Evolutionary conservation across 306 rosid species (phyloP), one percentile per base, ranked within the genome.

Genomic region (Alnus glutinosa): DNA sequence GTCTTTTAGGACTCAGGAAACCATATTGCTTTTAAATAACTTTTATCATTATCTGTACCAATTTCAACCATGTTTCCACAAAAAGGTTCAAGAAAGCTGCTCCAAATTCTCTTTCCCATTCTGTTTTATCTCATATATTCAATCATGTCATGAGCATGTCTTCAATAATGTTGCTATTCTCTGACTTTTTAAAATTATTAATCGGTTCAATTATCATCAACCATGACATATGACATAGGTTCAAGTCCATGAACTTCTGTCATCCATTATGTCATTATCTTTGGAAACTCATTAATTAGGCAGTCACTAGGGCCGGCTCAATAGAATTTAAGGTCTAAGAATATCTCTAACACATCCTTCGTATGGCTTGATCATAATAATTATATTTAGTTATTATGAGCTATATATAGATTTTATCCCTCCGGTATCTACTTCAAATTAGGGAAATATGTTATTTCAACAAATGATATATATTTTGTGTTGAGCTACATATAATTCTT

Each of bases 221-320:
- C 12, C 32, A 67, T 18, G 51, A 9, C 51, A 11, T 67, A 67
- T 18, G 51, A n/a, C 51, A 11, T 67, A 3, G 1, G 13, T 28
- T 4, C 66, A 9, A 42, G 42, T 72, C 76, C 13, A 50, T 34
- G 70, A 63, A 14, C 2, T 28, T 76, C 28, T 58, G 55, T 74
- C 76, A 58, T 57, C 67, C 54, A 55, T 44, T 44, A 51, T 36
- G 75, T 82, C 78, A 73, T 77, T 71, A 48, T 36, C 72, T 76
- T 30, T 2, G 7, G 55, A 39, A 74, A 70, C 54, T 59, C 70
- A 10, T 49, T 5, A 48, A 48, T 34, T 30, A 75, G 2, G n/a
- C 9, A 15, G 4, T 13, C n/a, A 14, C 28, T 23, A 23, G 28
- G 28, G 28, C 28, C 28, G 28, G 28, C 28, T 23, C 28, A 23